Conservation (phyloP, 345 rosid genomes). For the Fremontodendron californicum region DNA sequence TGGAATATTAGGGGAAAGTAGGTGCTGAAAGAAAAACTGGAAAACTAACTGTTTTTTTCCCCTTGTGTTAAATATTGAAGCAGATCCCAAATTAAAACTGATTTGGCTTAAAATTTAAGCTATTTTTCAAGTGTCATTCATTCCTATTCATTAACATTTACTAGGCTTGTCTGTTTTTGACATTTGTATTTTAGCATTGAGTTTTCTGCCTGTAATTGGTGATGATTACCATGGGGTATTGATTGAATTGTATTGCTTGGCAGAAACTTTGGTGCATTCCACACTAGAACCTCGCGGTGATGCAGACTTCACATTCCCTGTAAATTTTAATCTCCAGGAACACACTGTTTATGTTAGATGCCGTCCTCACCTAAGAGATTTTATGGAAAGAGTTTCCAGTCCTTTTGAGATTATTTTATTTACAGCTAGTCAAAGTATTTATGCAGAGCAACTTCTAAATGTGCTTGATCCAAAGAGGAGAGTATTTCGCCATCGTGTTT, state of each 20-base stretch:
- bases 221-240: conserved; percentile 1
- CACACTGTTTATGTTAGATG: conserved; percentile 85
- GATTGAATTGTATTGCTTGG: conserved; percentile 12
- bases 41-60: background rate
- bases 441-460: too few relatives aligned
- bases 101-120: background rate
- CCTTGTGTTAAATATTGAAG: background rate
- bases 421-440: too few relatives aligned
- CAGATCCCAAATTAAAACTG: background rate
- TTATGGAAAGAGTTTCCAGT: too few relatives aligned
- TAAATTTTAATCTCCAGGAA: too few relatives aligned
- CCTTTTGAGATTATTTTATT: too few relatives aligned
- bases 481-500: conserved; percentile 79
- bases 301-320: conserved; percentile 91
- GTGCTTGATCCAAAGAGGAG: conserved; percentile 95
- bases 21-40: background rate
- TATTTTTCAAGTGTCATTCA: background rate
- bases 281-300: conserved; percentile 73
- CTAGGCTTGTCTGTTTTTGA: background rate
- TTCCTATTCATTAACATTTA: background rate
- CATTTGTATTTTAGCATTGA: background rate
- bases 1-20: background rate
- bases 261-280: conserved; percentile 97
- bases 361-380: conserved; percentile 81
- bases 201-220: background rate